Evolutionary conservation across 202 grass and related monocot species (phyloP).

Genomic region (Musa balbisiana): DNA sequence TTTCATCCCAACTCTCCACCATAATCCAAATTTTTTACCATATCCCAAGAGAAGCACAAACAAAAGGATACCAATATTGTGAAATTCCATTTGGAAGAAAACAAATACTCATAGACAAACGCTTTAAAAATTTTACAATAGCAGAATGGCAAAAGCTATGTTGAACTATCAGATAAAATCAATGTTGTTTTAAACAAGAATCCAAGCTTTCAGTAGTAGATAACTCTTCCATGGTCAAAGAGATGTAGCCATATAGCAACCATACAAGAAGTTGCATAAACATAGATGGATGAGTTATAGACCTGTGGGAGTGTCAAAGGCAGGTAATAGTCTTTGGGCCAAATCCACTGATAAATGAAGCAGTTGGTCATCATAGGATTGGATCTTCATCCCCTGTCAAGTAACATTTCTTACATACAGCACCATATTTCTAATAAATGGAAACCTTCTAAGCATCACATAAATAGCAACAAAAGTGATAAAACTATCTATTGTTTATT

Average conservation of each 20-base stretch:
- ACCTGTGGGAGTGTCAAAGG: slow-evolving; percentile 99
- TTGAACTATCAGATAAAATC: too few relatives aligned
- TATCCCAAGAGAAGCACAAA: too few relatives aligned
- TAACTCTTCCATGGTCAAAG: not conserved
- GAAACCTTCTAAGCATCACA: slow-evolving; percentile 1
- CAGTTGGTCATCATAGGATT: slow-evolving; percentile 76
- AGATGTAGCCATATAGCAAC: too few relatives aligned
- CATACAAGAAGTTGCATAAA: not conserved
- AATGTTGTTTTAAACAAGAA: not conserved
- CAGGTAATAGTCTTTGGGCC: slow-evolving; percentile 72
- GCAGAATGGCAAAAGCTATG: too few relatives aligned
- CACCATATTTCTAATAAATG: not conserved
- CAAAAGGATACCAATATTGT: too few relatives aligned
- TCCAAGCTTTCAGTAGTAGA: not conserved
- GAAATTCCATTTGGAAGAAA: too few relatives aligned
- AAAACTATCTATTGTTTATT: not conserved
- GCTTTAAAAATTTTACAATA: too few relatives aligned
- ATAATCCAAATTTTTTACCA: too few relatives aligned
- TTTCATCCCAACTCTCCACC: too few relatives aligned
- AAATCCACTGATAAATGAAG: slow-evolving; percentile 89
- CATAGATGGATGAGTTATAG: slow-evolving; percentile 18
- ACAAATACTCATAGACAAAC: too few relatives aligned
- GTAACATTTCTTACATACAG: slow-evolving; percentile 22
- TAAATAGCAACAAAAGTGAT: not conserved
- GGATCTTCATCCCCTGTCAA: slow-evolving; percentile 80